Evolutionary conservation across 176 grass and related monocot species (phyloP), one percentile per base, ranked within the genome.

Genomic region (Eragrostis nindensis): DNA sequence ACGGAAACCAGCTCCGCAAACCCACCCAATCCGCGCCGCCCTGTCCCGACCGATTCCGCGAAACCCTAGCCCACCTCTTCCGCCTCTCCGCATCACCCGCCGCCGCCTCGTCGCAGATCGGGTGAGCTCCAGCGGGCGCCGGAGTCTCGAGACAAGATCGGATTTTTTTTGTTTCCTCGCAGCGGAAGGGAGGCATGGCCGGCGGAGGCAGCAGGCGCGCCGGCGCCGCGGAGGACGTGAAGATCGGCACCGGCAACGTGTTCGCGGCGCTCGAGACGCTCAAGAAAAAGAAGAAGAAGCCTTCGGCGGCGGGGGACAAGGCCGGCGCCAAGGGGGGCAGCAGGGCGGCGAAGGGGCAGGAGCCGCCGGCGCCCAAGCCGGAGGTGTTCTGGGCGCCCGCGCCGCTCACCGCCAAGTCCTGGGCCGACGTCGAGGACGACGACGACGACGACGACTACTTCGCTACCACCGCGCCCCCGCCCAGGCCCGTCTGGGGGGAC

Each of bases 371-470:
- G 56, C 71, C 79, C 24, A 76, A 91, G 85, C 80, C 83, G 40
- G 83, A 86, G 64, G 90, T 87, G 19, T 54, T 91, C 44, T 97
- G 91, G 94, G 78, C 84, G 9, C 87, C 87, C 44, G 68, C 89
- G 13, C 82, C 89, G 26, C 82, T 97, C n/a, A 86, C 68, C 48
- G 7, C 84, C 45, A 94, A 86, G 71, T 97, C 91, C 5, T 97
- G 94, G 94, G 94, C 94, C n/a, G 94, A 97, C 67, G 87, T 94
- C 27, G 94, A 97, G 65, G 94, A 97, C 19, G 94, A 97, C 6
- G 94, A 97, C 22, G 94, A 97, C 22, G 94, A 97, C 22, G 94
- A 97, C 24, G 94, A 97, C 53, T 97, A 91, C 75, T 97, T 75
- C 74, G 91, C 94, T 19, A 94, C 89, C 79, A 94, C 89, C 13